Conservation (phyloP, 352 stramenopile genomes). For the Phytophthora podocarpi region DNA sequence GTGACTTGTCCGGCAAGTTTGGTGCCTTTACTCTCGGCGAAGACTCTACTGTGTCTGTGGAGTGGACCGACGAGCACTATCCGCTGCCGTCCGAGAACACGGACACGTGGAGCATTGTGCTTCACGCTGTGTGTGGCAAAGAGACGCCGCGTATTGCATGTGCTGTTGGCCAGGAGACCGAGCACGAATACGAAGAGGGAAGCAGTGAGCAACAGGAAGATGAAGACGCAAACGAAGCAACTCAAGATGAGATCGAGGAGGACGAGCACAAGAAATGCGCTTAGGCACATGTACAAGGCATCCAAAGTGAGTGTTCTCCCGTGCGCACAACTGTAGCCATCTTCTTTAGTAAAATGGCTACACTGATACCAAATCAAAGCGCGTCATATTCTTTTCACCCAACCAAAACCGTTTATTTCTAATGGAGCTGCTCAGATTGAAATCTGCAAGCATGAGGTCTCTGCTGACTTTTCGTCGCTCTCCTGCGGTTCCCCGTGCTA, state of each 20-base stretch:
- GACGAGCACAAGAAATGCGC: no score
- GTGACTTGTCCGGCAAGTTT: constrained; percentile 67
- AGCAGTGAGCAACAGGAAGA: no score
- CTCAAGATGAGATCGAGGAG: no score
- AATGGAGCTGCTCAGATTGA: background rate
- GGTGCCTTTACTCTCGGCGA: constrained; percentile 40
- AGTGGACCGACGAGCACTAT: constrained; percentile 57
- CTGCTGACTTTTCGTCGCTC: constrained; percentile 2
- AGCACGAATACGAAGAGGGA: background rate
- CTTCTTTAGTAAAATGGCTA: constrained; percentile 1
- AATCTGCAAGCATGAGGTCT: constrained; percentile 23
- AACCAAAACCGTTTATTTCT: constrained; percentile 4
- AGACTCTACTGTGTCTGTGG: constrained; percentile 19
- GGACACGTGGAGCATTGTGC: constrained; percentile 62
- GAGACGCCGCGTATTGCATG: constrained; percentile 54
- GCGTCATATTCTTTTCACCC: constrained; percentile 7
- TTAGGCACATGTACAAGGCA: no score
- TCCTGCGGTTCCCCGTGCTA: background rate
- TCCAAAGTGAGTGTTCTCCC: no score
- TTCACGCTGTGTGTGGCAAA: constrained; percentile 62
- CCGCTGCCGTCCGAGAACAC: constrained; percentile 45
- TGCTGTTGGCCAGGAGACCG: no score
- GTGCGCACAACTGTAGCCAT: constrained; percentile 15
- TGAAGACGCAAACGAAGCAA: no score
- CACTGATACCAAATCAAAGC: constrained; percentile 6